Conservation (phyloP, 805 yeast genomes). For the Lachancea fermentati region DNA sequence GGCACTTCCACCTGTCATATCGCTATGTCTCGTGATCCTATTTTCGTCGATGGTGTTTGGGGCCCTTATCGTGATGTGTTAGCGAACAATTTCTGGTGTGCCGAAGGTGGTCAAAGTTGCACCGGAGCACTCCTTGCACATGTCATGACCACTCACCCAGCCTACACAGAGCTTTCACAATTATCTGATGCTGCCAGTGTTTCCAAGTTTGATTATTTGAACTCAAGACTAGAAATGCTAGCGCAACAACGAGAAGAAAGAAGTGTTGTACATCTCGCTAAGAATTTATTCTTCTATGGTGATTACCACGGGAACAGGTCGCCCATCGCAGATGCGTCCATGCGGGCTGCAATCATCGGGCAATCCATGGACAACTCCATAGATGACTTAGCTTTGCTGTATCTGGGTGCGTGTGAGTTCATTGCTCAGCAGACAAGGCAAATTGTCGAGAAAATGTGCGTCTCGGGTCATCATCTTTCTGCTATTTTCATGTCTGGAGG, state of each 20-base stretch:
- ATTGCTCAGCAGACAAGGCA: conserved; percentile 97
- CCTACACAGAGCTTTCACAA: conserved; percentile 63
- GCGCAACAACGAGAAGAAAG: conserved; percentile 51
- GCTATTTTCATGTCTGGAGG: conserved; percentile 92
- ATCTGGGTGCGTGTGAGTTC: conserved; percentile 93
- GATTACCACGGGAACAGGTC: conserved; percentile 96
- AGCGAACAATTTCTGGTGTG: conserved; percentile 88
- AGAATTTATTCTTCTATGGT: conserved; percentile 86
- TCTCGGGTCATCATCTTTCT: conserved; percentile 69
- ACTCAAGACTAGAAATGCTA: conserved; percentile 65
- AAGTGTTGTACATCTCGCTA: conserved; percentile 75
- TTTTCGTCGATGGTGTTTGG: conserved; percentile 96
- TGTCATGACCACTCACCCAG: conserved; percentile 84
- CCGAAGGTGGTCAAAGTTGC: conserved; percentile 98
- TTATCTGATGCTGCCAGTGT: conserved; percentile 62
- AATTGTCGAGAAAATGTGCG: conserved; percentile 78
- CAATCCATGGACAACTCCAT: conserved; percentile 85
- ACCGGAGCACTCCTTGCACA: conserved; percentile 93
- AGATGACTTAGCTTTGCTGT: conserved; percentile 77
- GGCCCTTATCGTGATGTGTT: conserved; percentile 95
- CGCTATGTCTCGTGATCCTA: conserved; percentile 74
- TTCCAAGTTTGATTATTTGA: conserved; percentile 78
- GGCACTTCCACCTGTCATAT: conserved; percentile 98
- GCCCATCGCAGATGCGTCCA: conserved; percentile 92
- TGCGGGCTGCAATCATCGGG: conserved; percentile 91